Conservation (phyloP, 2,329 filamentous ascomycete species). For the Aspergillus hortae region DNA sequence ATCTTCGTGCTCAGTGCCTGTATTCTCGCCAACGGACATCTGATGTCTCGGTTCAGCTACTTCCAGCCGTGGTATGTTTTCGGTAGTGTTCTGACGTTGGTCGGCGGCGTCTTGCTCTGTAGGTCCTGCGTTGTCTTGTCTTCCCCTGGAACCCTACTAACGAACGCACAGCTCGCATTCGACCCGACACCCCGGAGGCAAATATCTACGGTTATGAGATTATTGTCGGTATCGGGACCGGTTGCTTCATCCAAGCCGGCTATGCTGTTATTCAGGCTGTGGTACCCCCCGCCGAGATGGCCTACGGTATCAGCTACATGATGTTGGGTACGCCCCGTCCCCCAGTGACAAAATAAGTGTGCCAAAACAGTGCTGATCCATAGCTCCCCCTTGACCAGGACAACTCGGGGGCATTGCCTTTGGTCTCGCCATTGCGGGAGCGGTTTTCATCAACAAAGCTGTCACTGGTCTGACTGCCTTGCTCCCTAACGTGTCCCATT, state of each 20-base stretch:
- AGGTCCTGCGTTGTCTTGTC: not conserved
- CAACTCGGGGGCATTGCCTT: slow-evolving; percentile 8
- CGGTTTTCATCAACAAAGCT: slow-evolving; percentile 11
- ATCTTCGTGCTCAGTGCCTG: slow-evolving; percentile 19
- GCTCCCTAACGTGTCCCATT: slow-evolving; percentile 5
- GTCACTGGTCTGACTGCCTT: slow-evolving; percentile 5
- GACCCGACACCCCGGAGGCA: slow-evolving; percentile 9
- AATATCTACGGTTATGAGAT: slow-evolving; percentile 30
- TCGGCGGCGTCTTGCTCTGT: slow-evolving; percentile 11
- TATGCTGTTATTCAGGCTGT: slow-evolving; percentile 5
- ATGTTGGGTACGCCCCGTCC: slow-evolving; percentile 2
- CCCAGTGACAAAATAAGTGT: not conserved
- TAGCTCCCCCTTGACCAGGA: not conserved
- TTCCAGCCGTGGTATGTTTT: slow-evolving; percentile 27
- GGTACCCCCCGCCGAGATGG: not conserved
- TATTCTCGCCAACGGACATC: slow-evolving; percentile 18
- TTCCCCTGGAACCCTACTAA: not conserved
- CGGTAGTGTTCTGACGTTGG: slow-evolving; percentile 18
- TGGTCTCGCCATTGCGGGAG: slow-evolving; percentile 11
- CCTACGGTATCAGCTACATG: slow-evolving; percentile 6
- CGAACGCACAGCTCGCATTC: slow-evolving; percentile 1
- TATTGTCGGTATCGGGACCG: slow-evolving; percentile 39
- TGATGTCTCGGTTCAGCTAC: slow-evolving; percentile 22
- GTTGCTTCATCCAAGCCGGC: slow-evolving; percentile 4
- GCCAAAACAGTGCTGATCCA: not conserved